phyloP scores from a whole-genome alignment of 129 eudicot genomes.

The Tanacetum coccineum region DNA sequence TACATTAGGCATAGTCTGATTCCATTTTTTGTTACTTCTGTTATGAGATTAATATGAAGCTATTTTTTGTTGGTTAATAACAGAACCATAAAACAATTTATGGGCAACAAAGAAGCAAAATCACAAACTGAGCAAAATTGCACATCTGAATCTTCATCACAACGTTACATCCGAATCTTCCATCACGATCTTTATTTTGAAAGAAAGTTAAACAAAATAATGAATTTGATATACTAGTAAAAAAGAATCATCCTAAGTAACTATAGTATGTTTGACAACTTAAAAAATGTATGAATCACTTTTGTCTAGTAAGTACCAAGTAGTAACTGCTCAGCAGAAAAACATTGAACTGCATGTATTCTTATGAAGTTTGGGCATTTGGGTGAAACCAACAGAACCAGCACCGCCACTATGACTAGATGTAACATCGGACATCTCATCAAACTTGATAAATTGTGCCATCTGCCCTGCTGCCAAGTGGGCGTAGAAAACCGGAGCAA shows the following conservation, averaged over 20 bases:
- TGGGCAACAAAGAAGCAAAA: too few relatives aligned
- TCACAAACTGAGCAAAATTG: too few relatives aligned
- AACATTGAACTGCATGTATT: constrained; percentile 57
- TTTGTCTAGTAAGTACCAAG: neutral
- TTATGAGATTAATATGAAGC: too few relatives aligned
- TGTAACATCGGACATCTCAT: constrained; percentile 48
- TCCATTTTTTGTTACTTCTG: too few relatives aligned
- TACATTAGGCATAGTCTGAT: too few relatives aligned
- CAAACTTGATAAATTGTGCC: constrained; percentile 66
- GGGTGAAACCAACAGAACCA: constrained; percentile 41
- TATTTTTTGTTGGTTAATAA: too few relatives aligned
- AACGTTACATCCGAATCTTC: too few relatives aligned
- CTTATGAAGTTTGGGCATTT: constrained; percentile 47
- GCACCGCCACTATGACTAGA: constrained; percentile 44
- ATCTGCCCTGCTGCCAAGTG: constrained; percentile 74
- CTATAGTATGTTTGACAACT: neutral
- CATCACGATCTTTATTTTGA: too few relatives aligned
- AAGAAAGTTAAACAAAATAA: too few relatives aligned
- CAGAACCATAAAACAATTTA: too few relatives aligned
- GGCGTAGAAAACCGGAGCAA: constrained; percentile 76
- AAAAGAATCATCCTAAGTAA: neutral
- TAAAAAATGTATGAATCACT: neutral
- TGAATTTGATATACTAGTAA: too few relatives aligned
- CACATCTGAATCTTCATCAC: too few relatives aligned
- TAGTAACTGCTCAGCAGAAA: constrained; percentile 45